Evolutionary conservation across 1,284 basidiomycete genomes (phyloP), one percentile per base, ranked within the genome.

Genomic region (Cryptococcus neoformans): DNA sequence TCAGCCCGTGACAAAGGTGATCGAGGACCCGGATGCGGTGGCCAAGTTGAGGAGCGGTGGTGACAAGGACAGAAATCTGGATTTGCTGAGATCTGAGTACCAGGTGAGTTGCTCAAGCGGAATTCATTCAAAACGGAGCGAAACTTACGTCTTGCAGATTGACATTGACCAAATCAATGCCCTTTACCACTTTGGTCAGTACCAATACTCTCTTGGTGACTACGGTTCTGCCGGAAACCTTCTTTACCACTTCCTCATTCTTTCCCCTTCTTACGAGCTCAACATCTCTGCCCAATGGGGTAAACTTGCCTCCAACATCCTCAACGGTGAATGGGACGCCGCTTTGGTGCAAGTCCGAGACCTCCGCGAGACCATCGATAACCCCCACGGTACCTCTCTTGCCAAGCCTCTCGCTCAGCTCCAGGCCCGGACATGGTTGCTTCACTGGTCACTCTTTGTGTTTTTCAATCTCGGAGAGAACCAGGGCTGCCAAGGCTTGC

Each of bases 391-490:
- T 34, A 81, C 83, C 44, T 71, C 74, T 12, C 68, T 74, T 49
- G 81, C 84, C 16, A 82, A 84, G 47, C 87, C 88, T 4, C 84
- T 92, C 53, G 83, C 83, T 50, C 92, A 91, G 71, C 83, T 96
- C 53, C 93, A 95, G 79, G 90, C 92, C n/a, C 86, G 96, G 59
- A 92, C 92, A 50, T 98, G 95, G 94, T 85, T 96, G 58, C 85
- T 93, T 11, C 96, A 99, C 81, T 99, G 95, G 95, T 91, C 89
- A 14, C 85, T 99, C 52, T 99, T 98, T 78, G 92, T 98, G 63
- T 98, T 94, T 80, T 98, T 95, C 83, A 97, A 97, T 81, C 92
- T 97, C 78, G 87, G 87, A 0, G 85, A 92, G 64, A 93, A 92
- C 36, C 87, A 94, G 44, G 73, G 73, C 28, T 70, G 67, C 61